Evolutionary conservation across 208 protist genomes (phyloP).

Genomic region (Trypanosoma cruzi): DNA sequence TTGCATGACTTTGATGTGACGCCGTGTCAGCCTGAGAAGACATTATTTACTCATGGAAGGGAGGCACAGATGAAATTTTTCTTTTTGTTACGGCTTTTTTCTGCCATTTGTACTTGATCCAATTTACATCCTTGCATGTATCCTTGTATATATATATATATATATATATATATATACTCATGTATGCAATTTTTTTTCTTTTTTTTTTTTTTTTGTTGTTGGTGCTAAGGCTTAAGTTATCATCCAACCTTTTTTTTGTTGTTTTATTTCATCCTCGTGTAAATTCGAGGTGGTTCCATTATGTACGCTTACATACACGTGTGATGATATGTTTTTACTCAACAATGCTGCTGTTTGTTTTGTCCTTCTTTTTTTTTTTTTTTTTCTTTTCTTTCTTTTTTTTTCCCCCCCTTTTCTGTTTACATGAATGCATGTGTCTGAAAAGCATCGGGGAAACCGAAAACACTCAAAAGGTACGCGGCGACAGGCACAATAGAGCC

Average conservation of each 20-base stretch:
- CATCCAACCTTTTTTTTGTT: neutral
- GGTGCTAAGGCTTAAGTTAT: neutral
- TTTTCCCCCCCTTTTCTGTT: no score
- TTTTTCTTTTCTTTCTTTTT: neutral
- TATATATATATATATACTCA: neutral
- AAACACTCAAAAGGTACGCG: no score
- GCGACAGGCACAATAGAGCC: no score
- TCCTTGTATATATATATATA: slow-evolving; percentile 12
- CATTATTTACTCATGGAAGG: no score
- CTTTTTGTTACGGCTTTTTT: slow-evolving; percentile 13
- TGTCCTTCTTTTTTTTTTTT: neutral
- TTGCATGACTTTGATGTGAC: no score
- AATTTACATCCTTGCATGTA: slow-evolving; percentile 14
- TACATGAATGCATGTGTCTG: no score
- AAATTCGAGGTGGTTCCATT: neutral
- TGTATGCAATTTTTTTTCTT: neutral
- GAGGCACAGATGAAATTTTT: neutral
- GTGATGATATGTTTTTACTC: neutral
- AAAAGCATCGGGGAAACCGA: no score
- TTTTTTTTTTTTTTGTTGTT: neutral
- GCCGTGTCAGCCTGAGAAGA: no score
- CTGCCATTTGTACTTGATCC: slow-evolving; percentile 10
- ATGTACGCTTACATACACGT: slow-evolving; percentile 5
- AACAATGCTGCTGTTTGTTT: neutral
- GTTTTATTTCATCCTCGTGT: neutral